Base-by-base conservation (phyloP, 2,329 filamentous ascomycete genomes). In the Alternaria postmessia region DNA sequence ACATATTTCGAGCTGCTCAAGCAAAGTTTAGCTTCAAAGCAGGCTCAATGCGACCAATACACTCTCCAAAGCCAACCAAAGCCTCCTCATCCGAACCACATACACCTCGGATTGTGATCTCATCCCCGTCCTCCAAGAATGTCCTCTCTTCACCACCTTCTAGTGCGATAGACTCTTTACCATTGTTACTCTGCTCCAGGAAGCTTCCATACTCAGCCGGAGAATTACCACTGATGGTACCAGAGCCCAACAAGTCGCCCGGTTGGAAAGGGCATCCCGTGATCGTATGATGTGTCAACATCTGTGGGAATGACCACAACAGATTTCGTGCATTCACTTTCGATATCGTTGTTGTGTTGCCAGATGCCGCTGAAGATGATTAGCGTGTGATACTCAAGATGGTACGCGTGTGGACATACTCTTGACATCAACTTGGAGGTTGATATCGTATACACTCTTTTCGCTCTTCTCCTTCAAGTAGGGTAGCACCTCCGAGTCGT, bases 221-320 rank as follows among this genome's bases (percentile, higher is more conserved):
- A 44, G 77, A 82, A 5, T 76, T 83, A 2, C 92, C 91, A 43
- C 87, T 89, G 69, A 95, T 94, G 1, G 92, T 95, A 3, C 92
- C 92, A 2, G 89, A 92, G 2, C 91, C 92, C 6, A 95, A 80
- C 53, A 95, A 78, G 73, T 95, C 91, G 34, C 91, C 91, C 0
- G 88, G 85, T 47, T 87, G 85, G 83, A 95, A 84, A 4, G 88
- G 87, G 75, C 91, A 95, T 6, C 91, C 91, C 1, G 89, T 91
- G 47, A 92, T 85, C 1, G 89, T 88, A 74, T 94, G 91, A 75
- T 94, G 91, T 1, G 91, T 87, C 41, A 94, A 82, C 91, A 94
- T 93, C 76, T 94, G 91, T 5, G 90, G 86, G 79, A 94, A 94
- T 0, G 90, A 93, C 84, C 88, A 94, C n/a, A 94, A 82, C 11